Evolutionary conservation across 371 early-diverging fungal species (phyloP), one percentile per base, ranked within the genome.

Genomic region (Apophysomyces ossiformis): DNA sequence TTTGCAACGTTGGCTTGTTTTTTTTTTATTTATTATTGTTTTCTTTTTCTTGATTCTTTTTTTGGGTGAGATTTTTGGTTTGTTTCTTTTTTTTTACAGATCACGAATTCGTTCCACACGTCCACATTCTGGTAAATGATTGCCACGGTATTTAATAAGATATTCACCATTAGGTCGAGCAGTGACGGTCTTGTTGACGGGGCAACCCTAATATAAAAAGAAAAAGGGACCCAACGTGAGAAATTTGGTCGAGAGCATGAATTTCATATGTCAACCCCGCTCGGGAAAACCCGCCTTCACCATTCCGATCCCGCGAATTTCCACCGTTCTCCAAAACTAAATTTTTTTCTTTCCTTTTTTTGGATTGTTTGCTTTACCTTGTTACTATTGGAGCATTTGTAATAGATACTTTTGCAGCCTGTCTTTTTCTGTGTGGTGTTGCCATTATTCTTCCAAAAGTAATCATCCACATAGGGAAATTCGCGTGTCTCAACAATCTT

Each of bases 141-240:
- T 70, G 9, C 87, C 89, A 58, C 89, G 79, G 66, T 86, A 87
- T 62, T 87, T 88, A 57, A 87, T 87, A 37, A 85, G 67, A 57
- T 83, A 88, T 36, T 84, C 87, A 32, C 87, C 87, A 59, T 80
- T 82, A 16, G 81, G 82, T 60, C 79, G 71, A 37, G 80, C 84
- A 13, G 86, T 88, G 26, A 88, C 89, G 1, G 89, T 88, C 61
- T 87, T 88, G 64, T 88, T 88, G n/a, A 88, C 88, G 58, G 79
- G 71, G 50, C 82, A 82, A 26, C 82, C 82, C 79, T 81, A 73
- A 44, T 50, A 38, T 57, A 57, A 56, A 50, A 47, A 58, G 36
- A 57, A 57, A 56, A 50, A 47, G 45, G 36, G 32, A 26, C 32
- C 32, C 32, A 26, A 35, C 13, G 60, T 41, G 57, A 66, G 60